phyloP scores from a whole-genome alignment of 306 rosid species.

The Cicer judaicum region DNA sequence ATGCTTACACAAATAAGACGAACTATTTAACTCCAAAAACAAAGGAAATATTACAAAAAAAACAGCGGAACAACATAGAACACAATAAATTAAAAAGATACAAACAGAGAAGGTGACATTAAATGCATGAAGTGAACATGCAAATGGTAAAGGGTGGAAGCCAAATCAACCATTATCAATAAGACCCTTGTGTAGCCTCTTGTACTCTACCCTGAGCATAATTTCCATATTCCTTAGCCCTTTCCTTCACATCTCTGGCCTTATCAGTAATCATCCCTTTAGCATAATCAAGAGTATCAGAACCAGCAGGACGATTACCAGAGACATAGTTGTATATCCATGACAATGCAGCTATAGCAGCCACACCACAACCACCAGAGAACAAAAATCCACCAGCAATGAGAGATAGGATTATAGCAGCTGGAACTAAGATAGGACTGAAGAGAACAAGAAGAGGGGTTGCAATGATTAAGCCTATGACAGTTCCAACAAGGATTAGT shows the following conservation, averaged over 20 bases:
- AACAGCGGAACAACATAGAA: slow-evolving; percentile 34
- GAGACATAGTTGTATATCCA: slow-evolving; percentile 60
- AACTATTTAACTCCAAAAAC: slow-evolving; percentile 26
- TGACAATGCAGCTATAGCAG: slow-evolving; percentile 58
- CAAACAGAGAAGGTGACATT: slow-evolving; percentile 29
- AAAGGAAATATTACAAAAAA: slow-evolving; percentile 28
- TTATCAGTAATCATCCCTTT: slow-evolving; percentile 48
- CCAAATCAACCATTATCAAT: slow-evolving; percentile 5
- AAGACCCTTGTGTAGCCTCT: slow-evolving; percentile 45
- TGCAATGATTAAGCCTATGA: slow-evolving; percentile 57
- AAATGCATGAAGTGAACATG: slow-evolving; percentile 32
- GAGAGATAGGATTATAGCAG: slow-evolving; percentile 45
- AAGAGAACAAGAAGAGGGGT: slow-evolving; percentile 66
- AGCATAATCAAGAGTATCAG: slow-evolving; percentile 56
- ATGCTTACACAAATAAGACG: slow-evolving; percentile 42
- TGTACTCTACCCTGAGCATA: slow-evolving; percentile 45
- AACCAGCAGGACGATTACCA: slow-evolving; percentile 49
- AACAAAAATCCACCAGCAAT: slow-evolving; percentile 55
- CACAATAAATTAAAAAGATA: slow-evolving; percentile 36
- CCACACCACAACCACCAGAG: slow-evolving; percentile 60
- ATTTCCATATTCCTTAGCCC: slow-evolving; percentile 49
- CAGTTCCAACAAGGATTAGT: slow-evolving; percentile 60
- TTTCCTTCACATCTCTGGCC: slow-evolving; percentile 57
- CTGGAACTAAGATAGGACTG: slow-evolving; percentile 66
- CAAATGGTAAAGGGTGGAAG: slow-evolving; percentile 20